These are phyloP conservation scores for Pichia sporocuriosa DNA, from an alignment of 805 yeast genomes.

Conservation along the genomic window DNA sequence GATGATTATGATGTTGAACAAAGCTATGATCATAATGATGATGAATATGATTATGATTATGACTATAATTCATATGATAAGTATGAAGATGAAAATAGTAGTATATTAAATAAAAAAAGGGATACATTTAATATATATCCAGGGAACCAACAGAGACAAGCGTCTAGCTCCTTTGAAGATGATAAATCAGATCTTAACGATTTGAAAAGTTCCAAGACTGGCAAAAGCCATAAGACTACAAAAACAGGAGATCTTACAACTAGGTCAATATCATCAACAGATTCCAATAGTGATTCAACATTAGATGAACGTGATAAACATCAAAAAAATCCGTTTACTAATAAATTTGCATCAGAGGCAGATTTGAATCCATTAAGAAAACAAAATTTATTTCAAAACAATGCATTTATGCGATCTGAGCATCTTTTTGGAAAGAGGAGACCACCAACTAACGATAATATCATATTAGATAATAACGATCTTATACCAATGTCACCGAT, in stretches of 20 bases:
- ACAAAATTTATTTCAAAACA: background rate
- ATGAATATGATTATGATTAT: background rate
- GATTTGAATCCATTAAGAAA: too few relatives aligned
- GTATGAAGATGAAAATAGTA: background rate
- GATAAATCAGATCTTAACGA: too few relatives aligned
- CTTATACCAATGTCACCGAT: slow-evolving; percentile 6
- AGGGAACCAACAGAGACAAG: too few relatives aligned
- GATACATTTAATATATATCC: too few relatives aligned
- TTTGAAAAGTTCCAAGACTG: too few relatives aligned
- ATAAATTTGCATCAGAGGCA: background rate
- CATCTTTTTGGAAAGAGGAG: background rate
- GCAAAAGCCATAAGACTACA: too few relatives aligned
- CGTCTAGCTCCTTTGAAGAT: too few relatives aligned
- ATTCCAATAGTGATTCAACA: background rate
- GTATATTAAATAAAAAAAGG: background rate
- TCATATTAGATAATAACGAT: background rate
- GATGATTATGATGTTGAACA: slow-evolving; percentile 7
- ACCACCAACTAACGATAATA: background rate
- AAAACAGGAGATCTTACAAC: too few relatives aligned
- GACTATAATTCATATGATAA: background rate
- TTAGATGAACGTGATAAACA: too few relatives aligned
- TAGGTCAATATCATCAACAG: too few relatives aligned
- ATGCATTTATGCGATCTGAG: slow-evolving; percentile 1
- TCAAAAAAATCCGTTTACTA: background rate
- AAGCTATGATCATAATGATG: too few relatives aligned